These are phyloP conservation scores for Trichoderma afroharzianum DNA, from an alignment of 2,329 filamentous ascomycete species.

Conservation along the genomic window DNA sequence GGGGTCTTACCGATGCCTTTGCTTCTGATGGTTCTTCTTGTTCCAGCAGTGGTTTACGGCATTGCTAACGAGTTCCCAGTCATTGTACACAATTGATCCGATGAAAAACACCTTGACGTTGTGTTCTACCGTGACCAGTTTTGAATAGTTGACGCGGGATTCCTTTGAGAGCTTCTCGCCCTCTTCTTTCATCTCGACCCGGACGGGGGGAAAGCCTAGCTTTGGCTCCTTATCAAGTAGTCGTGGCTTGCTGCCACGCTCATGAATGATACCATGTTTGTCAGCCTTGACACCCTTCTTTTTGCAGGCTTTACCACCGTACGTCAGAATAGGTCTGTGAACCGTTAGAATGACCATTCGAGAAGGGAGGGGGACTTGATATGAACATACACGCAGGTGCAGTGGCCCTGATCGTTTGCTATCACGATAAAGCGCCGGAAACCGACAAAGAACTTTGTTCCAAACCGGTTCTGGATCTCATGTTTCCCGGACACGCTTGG, in stretches of 20 bases:
- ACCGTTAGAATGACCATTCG: background rate
- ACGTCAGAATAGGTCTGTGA: slow-evolving; percentile 52
- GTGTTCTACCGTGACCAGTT: slow-evolving; percentile 54
- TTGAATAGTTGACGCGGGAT: slow-evolving; percentile 57
- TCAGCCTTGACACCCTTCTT: slow-evolving; percentile 51
- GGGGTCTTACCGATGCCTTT: slow-evolving; percentile 22
- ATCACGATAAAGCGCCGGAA: slow-evolving; percentile 55
- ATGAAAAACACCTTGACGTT: slow-evolving; percentile 57
- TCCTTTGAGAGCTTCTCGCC: slow-evolving; percentile 45
- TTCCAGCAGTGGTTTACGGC: slow-evolving; percentile 51
- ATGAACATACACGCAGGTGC: slow-evolving; percentile 49
- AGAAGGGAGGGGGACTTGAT: background rate
- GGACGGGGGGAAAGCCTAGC: slow-evolving; percentile 47
- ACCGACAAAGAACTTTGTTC: slow-evolving; percentile 44
- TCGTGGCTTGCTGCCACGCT: slow-evolving; percentile 31
- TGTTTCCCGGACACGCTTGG: slow-evolving; percentile 33
- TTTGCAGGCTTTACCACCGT: slow-evolving; percentile 48
- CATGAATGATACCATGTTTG: slow-evolving; percentile 53
- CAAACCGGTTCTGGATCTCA: slow-evolving; percentile 33
- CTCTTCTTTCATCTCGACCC: slow-evolving; percentile 39
- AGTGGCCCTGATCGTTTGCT: slow-evolving; percentile 49
- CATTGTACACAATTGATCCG: slow-evolving; percentile 40
- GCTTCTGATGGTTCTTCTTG: slow-evolving; percentile 40
- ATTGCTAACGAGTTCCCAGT: slow-evolving; percentile 40
- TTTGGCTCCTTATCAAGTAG: slow-evolving; percentile 40